Evolutionary conservation across 1,284 basidiomycete genomes (phyloP).

Genomic region (Peniophora sp.): DNA sequence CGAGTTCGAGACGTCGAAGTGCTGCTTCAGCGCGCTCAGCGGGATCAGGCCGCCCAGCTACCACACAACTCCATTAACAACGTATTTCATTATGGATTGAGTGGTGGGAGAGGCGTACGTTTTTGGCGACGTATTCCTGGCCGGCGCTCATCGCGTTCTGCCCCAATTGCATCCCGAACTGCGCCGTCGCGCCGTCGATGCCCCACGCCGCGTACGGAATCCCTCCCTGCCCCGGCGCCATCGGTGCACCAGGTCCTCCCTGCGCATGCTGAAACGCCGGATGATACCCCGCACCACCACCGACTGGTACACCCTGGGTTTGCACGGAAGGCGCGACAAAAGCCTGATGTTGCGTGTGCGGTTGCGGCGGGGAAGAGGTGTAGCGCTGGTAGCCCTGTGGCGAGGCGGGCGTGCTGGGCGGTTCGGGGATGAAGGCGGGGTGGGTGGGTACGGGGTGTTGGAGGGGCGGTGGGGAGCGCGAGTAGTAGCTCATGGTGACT

Average conservation of each 20-base stretch:
- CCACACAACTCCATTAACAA: no score
- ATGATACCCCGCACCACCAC: slow-evolving; percentile 18
- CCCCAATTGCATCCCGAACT: slow-evolving; percentile 95
- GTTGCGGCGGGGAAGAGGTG: slow-evolving; percentile 45
- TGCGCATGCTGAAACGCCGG: slow-evolving; percentile 16
- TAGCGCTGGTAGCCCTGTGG: slow-evolving; percentile 73
- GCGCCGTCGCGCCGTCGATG: slow-evolving; percentile 89
- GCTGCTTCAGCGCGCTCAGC: slow-evolving; percentile 76
- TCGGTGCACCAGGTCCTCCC: neutral
- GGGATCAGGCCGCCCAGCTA: slow-evolving; percentile 80
- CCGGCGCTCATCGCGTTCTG: slow-evolving; percentile 89
- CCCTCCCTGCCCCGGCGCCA: slow-evolving; percentile 7
- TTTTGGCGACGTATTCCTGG: slow-evolving; percentile 93
- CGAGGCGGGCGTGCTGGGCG: slow-evolving; percentile 72
- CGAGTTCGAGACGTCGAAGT: slow-evolving; percentile 95
- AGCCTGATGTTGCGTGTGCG: slow-evolving; percentile 23
- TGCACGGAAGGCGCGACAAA: no score
- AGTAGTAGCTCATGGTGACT: slow-evolving; percentile 25
- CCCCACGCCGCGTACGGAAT: slow-evolving; percentile 64
- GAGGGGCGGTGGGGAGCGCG: slow-evolving; percentile 70
- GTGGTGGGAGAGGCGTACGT: slow-evolving; percentile 44
- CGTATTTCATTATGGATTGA: slow-evolving; percentile 1
- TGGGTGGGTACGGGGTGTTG: slow-evolving; percentile 88
- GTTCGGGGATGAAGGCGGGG: slow-evolving; percentile 84
- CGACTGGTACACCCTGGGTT: no score